Evolutionary conservation across 208 protist species (phyloP), one percentile per base, ranked within the genome.

Genomic region (Leishmania amazonensis): DNA sequence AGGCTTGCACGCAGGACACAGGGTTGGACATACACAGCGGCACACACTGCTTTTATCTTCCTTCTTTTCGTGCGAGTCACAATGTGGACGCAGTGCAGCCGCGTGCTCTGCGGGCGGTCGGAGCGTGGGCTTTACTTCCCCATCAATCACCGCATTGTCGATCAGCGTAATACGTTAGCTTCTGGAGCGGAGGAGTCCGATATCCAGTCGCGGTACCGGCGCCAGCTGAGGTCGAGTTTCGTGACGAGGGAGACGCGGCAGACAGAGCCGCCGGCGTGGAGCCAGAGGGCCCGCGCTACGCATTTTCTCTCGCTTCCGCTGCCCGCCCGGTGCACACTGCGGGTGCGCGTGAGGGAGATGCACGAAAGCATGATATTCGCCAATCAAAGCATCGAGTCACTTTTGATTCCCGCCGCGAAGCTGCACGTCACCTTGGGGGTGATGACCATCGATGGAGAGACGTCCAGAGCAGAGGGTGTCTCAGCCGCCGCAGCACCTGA

Each of bases 361-460:
- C 88, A 92, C 81, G 80, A 92, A 54, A 79, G 88, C n/a, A 90
- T 96, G 70, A 60, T 93, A 3, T 97, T 96, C 77, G 79, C 91
- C 8, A 83, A 95, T 64, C 83, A 88, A 57, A 75, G 87, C 45
- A 80, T 92, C 71, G 84, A 87, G 72, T 74, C 84, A n/a, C 80
- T 97, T 54, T 87, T 97, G 65, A 87, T 96, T 49, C 93, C 95
- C 19, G 45, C 87, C 19, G 62, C 88, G 47, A 88, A 86, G 79
- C 85, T 97, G 45, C 95, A 97, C 86, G 88, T 97, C 76, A 97
- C 95, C 35, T 80, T 97, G 64, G 88, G 91, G n/a, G 94, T 97
- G 35, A 88, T 96, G 87, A 89, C 90, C 24, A 79, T 97, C 49
- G 72, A 28, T 72, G 24, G 42, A 28, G 75, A 24, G 8, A 38